Percentiles rank a stretch among this genome's conserved stretches.
phyloP scores from a whole-genome alignment of 2,329 filamentous ascomycete genomes.

The Paraphoma chrysanthemicola region DNA sequence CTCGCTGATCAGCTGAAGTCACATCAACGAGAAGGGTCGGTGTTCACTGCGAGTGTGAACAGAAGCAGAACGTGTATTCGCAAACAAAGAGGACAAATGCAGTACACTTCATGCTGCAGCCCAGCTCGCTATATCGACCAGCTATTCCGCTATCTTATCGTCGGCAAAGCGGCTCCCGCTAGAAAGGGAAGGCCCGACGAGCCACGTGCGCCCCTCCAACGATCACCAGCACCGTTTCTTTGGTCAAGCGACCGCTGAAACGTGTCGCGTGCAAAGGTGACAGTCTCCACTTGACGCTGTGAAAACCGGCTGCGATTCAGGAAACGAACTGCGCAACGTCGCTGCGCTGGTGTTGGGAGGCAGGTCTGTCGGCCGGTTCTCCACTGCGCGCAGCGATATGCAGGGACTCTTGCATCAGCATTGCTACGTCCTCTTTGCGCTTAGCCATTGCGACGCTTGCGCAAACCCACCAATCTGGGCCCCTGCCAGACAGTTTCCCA shows the following conservation, averaged over 20 bases:
- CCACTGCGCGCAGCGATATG: constrained; percentile 25
- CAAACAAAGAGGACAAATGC: not conserved
- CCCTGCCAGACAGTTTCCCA: constrained; percentile 6
- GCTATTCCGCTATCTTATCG: not conserved
- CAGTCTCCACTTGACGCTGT: not conserved
- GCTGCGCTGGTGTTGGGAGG: not conserved
- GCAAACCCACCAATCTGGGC: constrained; percentile 25
- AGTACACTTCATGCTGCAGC: not conserved
- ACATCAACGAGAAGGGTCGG: not conserved
- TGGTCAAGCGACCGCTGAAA: constrained; percentile 22
- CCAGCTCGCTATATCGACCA: not conserved
- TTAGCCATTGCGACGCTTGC: constrained; percentile 1
- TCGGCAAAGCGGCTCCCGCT: not conserved
- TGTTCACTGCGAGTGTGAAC: not conserved
- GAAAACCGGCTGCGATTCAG: not conserved
- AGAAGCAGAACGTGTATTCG: not conserved
- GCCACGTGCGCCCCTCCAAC: constrained; percentile 23
- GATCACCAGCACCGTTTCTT: constrained; percentile 20
- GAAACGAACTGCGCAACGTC: not conserved
- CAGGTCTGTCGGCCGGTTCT: constrained; percentile 13
- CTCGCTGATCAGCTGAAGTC: not conserved
- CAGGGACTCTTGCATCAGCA: constrained; percentile 30
- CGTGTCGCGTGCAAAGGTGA: constrained; percentile 17
- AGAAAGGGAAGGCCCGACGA: not conserved
- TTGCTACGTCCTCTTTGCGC: constrained; percentile 2